A percentile compares a stretch with the other conserved stretches of the same genome.
These are phyloP conservation scores for Phytopythium oedochilum DNA, from an alignment of 352 stramenopile genomes.

Conservation along the genomic window DNA sequence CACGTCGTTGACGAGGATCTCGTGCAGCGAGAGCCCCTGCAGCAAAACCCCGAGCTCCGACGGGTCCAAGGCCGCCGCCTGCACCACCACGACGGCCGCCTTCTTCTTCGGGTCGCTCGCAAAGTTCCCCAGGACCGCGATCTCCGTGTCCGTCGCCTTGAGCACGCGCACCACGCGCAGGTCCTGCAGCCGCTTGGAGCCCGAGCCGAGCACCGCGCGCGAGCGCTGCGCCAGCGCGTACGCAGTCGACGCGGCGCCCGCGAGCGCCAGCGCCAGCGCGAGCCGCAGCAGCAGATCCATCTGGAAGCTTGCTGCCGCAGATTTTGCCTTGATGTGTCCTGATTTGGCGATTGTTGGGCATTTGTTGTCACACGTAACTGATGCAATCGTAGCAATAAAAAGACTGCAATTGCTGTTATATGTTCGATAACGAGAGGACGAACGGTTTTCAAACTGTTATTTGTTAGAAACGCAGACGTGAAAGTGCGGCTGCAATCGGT, in stretches of 20 bases:
- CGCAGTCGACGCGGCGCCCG: constrained; percentile 15
- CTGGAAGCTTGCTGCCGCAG: background rate
- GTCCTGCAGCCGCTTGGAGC: constrained; percentile 37
- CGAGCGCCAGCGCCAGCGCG: constrained; percentile 4
- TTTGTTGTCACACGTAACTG: no score
- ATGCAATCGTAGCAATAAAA: no score
- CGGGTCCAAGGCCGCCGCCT: constrained; percentile 54
- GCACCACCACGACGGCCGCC: constrained; percentile 60
- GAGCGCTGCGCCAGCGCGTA: constrained; percentile 29
- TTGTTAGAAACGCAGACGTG: background rate
- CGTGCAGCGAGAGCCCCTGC: constrained; percentile 53
- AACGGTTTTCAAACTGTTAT: no score
- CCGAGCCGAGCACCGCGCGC: constrained; percentile 17
- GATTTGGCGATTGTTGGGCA: no score
- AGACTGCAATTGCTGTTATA: no score
- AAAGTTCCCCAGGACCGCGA: constrained; percentile 71
- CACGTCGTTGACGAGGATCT: constrained; percentile 77
- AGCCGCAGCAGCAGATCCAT: constrained; percentile 3
- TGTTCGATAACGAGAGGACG: no score
- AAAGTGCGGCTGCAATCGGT: background rate
- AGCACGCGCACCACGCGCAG: constrained; percentile 66
- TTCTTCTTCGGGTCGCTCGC: constrained; percentile 53
- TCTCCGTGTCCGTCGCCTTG: constrained; percentile 56
- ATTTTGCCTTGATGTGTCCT: no score
- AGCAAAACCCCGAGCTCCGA: constrained; percentile 38